Percentiles rank a stretch among this genome's conserved stretches.
phyloP scores from a whole-genome alignment of 805 yeast genomes.

The Saccharomycopsis vini region DNA sequence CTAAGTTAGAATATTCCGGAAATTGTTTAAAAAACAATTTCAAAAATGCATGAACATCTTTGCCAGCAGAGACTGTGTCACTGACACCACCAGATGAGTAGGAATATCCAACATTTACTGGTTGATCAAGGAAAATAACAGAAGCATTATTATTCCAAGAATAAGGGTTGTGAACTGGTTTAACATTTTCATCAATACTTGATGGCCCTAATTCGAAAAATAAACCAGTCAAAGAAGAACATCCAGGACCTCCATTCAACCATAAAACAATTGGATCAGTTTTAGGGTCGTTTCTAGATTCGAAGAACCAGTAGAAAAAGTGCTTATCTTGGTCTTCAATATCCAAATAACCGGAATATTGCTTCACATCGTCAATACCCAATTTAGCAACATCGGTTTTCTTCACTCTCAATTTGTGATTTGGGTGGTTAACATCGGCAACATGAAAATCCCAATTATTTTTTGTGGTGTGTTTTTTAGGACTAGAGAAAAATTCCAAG shows the following conservation, averaged over 20 bases:
- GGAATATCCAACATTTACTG: conserved; percentile 77
- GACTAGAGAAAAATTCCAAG: conserved; percentile 42
- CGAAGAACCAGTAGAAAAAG: conserved; percentile 56
- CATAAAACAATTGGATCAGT: conserved; percentile 81
- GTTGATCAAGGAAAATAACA: conserved; percentile 81
- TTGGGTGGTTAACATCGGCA: conserved; percentile 31
- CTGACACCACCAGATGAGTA: conserved; percentile 54
- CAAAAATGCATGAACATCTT: conserved; percentile 73
- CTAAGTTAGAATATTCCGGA: conserved; percentile 42
- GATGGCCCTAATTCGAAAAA: conserved; percentile 85
- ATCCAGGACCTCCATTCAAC: conserved; percentile 95
- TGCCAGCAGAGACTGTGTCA: conserved; percentile 72
- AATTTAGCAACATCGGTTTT: conserved; percentile 51
- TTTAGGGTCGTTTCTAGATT: conserved; percentile 79
- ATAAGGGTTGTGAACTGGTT: conserved; percentile 62
- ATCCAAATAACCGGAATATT: conserved; percentile 80
- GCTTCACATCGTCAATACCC: conserved; percentile 78
- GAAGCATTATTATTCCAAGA: conserved; percentile 84
- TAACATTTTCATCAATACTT: conserved; percentile 48
- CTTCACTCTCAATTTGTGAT: conserved; percentile 55
- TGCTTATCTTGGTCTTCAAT: conserved; percentile 80
- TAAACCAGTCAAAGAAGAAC: conserved; percentile 80
- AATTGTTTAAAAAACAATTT: conserved; percentile 73
- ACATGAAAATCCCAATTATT: conserved; percentile 33
- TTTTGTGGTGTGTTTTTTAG: conserved; percentile 22